Evolutionary conservation across 108 stramenopile species (phyloP), one percentile per base, ranked within the genome.

Genomic region (Phaeodactylum tricornutum): DNA sequence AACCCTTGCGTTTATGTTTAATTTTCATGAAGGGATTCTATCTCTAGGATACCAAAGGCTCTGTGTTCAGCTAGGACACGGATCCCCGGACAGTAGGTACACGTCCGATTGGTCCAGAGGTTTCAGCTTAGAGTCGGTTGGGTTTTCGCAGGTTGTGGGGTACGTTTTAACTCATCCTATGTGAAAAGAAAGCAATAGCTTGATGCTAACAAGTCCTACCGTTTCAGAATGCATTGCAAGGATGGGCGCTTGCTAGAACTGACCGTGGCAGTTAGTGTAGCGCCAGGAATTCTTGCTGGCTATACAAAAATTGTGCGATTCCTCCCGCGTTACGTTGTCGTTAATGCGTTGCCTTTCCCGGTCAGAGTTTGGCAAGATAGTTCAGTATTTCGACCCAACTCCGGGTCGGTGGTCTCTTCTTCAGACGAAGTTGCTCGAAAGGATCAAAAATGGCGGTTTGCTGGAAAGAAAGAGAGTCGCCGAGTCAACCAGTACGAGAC

Each of bases 241-340:
- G 82, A 89, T 29, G 82, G 88, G 7, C 54, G 94, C 6, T 49
- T 57, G 8, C 57, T 97, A 11, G 94, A 97, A 61, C 66, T 97
- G 3, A 75, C 85, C 5, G 79, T 86, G 22, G 84, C 66, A 23
- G 77, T 94, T 14, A 72, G 63, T 38, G 66, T 92, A 43, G 92
- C 96, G 0, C 96, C 96, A 20, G 96, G 94, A 0, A 61, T 80
- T 3, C 69, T 95, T 11, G 75, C 85, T 1, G 73, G 79, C 25
- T 97, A 88, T 67, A 95, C 96, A 30, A 97, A 95, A 48, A 83
- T 97, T 39, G 92, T 97, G 6, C 71, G 92, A 22, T 89, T 97
- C 31, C 83, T 71, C 34, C 96, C 96, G 4, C 58, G 93, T 24
- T 94, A 92, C 44, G 65, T 95, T 20, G 47, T 94, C 30, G 79